Evolutionary conservation across 257 asterid species (phyloP).

Genomic region (Gentiana macrophylla): DNA sequence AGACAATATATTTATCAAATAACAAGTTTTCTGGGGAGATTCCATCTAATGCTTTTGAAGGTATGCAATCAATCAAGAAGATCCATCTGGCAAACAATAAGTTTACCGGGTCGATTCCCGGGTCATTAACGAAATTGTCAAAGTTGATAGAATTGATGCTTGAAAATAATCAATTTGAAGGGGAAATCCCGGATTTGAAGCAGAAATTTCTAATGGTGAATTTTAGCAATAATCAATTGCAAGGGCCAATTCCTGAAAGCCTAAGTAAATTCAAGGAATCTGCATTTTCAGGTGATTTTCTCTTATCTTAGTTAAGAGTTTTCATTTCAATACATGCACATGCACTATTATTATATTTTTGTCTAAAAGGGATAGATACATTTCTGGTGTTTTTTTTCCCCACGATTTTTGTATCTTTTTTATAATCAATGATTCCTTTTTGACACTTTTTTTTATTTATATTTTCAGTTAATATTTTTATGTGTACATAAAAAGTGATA

Average conservation of each 20-base stretch:
- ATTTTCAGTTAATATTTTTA: too few species aligned
- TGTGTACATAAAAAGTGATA: too few species aligned
- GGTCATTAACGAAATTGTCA: conserved; percentile 29
- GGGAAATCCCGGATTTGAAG: conserved; percentile 40
- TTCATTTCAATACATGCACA: too few species aligned
- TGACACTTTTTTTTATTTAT: too few species aligned
- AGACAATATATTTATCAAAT: conserved; percentile 35
- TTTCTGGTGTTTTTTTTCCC: too few species aligned
- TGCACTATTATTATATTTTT: too few species aligned
- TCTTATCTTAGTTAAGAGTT: not conserved
- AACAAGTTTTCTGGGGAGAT: conserved; percentile 53
- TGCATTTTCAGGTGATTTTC: conserved; percentile 37
- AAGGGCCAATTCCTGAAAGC: conserved; percentile 51
- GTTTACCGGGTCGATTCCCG: conserved; percentile 51
- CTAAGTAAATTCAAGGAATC: conserved; percentile 26
- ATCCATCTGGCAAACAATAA: conserved; percentile 47
- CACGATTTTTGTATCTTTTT: too few species aligned
- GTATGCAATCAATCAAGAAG: conserved; percentile 54
- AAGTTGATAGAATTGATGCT: conserved; percentile 49
- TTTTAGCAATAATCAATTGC: conserved; percentile 40
- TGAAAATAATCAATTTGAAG: conserved; percentile 47
- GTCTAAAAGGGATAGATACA: too few species aligned
- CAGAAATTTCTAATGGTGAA: conserved; percentile 22
- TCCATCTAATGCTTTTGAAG: conserved; percentile 26
- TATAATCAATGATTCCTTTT: too few species aligned